phyloP scores from a whole-genome alignment of 2,329 filamentous ascomycete species.

The Colletotrichum caudatum region DNA sequence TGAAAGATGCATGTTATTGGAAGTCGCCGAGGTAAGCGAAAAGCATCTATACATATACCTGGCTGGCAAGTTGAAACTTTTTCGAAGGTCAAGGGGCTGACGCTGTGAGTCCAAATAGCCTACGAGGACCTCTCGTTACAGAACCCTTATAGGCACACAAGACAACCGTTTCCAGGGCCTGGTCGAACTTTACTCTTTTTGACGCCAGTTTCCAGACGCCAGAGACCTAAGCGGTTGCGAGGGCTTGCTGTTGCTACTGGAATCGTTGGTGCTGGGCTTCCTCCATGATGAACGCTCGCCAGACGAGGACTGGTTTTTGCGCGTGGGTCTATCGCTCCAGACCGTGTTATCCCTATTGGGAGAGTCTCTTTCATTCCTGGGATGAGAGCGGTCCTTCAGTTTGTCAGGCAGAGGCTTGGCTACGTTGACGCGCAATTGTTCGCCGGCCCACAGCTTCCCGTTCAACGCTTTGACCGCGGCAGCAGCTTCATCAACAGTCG shows the following conservation, averaged over 20 bases:
- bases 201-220: conserved; percentile 30
- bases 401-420: conserved; percentile 16
- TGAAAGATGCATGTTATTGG: not conserved
- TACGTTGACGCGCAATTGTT: not conserved
- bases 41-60: not conserved
- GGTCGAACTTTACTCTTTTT: not conserved
- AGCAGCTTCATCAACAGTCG: conserved; percentile 64
- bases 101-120: not conserved
- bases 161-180: not conserved
- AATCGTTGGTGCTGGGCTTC: not conserved
- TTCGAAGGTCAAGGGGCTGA: not conserved
- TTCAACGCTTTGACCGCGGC: conserved; percentile 60
- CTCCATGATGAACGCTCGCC: conserved; percentile 8
- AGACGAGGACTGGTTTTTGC: not conserved
- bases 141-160: not conserved
- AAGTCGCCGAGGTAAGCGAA: not conserved
- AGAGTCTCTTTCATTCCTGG: not conserved
- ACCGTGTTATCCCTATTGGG: not conserved
- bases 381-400: conserved; percentile 1
- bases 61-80: not conserved
- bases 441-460: conserved; percentile 48
- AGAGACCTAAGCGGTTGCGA: conserved; percentile 8
- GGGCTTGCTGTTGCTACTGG: not conserved
- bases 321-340: not conserved
- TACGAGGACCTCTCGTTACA: not conserved